phyloP scores from a whole-genome alignment of 1,139 yeast species.

The Kodamaea arcana region DNA sequence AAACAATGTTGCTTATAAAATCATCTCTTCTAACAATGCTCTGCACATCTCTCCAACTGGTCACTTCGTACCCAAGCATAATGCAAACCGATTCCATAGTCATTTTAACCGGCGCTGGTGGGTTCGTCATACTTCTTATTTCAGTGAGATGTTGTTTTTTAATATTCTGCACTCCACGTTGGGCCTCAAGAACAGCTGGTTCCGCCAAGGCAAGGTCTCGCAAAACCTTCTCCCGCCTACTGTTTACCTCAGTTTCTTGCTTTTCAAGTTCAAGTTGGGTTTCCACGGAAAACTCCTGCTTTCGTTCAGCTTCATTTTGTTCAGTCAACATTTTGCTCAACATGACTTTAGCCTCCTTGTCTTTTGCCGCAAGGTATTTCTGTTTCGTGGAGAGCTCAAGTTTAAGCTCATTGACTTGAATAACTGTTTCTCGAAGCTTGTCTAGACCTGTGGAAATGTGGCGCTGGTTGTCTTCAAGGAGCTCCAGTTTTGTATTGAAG shows the following conservation, averaged over 20 bases:
- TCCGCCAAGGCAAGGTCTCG: slow-evolving; percentile 70
- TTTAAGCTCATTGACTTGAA: slow-evolving; percentile 64
- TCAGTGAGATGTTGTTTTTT: slow-evolving; percentile 92
- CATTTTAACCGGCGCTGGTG: slow-evolving; percentile 83
- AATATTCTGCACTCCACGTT: slow-evolving; percentile 81
- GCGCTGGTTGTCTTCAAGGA: slow-evolving; percentile 63
- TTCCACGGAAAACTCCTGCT: slow-evolving; percentile 77
- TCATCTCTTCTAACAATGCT: slow-evolving; percentile 79
- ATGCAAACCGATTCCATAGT: slow-evolving; percentile 88
- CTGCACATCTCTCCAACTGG: slow-evolving; percentile 81
- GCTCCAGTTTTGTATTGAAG: slow-evolving; percentile 41
- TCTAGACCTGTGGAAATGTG: slow-evolving; percentile 74
- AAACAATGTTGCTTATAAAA: slow-evolving; percentile 78
- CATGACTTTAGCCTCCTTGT: slow-evolving; percentile 65
- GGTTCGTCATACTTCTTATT: slow-evolving; percentile 82
- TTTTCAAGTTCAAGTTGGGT: slow-evolving; percentile 66
- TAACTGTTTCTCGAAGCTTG: slow-evolving; percentile 70
- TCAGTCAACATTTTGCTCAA: slow-evolving; percentile 76
- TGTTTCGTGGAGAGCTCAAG: slow-evolving; percentile 53
- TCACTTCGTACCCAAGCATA: slow-evolving; percentile 67
- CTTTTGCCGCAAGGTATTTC: slow-evolving; percentile 48
- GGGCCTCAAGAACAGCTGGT: slow-evolving; percentile 83
- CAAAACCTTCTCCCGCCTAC: slow-evolving; percentile 54
- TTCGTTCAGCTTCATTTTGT: slow-evolving; percentile 90
- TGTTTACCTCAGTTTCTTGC: slow-evolving; percentile 61